These are phyloP conservation scores for Pythium grandisporangium DNA, from an alignment of 352 stramenopile species.

Conservation along the genomic window DNA sequence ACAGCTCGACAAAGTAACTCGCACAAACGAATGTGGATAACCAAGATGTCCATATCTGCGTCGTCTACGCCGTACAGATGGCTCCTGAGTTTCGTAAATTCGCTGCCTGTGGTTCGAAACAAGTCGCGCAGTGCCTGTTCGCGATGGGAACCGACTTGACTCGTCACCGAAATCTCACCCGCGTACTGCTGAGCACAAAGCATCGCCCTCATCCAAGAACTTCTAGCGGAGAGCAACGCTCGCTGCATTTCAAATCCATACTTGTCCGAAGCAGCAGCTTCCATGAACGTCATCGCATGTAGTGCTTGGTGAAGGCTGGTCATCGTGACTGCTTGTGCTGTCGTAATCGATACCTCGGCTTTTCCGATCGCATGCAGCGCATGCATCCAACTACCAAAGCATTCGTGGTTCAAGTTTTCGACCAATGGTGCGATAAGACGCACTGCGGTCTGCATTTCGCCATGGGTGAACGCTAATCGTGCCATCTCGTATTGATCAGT, in stretches of 20 bases:
- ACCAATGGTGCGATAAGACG: conserved; percentile 18
- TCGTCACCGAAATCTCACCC: conserved; percentile 27
- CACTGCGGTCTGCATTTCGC: conserved; percentile 15
- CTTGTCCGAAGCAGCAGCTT: conserved; percentile 21
- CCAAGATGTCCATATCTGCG: background rate
- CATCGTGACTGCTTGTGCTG: conserved; percentile 12
- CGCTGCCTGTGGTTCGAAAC: conserved; percentile 15
- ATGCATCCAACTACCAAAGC: conserved; percentile 35
- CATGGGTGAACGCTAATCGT: conserved; percentile 27
- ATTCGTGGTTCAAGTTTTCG: conserved; percentile 20
- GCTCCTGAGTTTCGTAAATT: conserved; percentile 15
- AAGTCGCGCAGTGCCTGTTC: conserved; percentile 12
- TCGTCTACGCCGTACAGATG: conserved; percentile 17
- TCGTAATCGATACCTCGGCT: conserved; percentile 19
- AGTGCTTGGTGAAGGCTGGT: conserved; percentile 19
- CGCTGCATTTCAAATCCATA: conserved; percentile 38
- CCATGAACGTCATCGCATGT: conserved; percentile 17
- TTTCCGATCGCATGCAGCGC: conserved; percentile 22
- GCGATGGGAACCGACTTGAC: conserved; percentile 11
- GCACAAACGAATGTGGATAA: background rate
- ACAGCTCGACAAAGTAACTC: too few relatives aligned
- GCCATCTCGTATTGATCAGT: conserved; percentile 35
- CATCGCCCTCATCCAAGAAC: conserved; percentile 30
- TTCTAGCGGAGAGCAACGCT: conserved; percentile 21
- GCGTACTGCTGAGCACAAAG: conserved; percentile 33